Evolutionary conservation across 2,329 filamentous ascomycete genomes (phyloP), one percentile per base, ranked within the genome.

Genomic region (Pseudocercospora eumusae): DNA sequence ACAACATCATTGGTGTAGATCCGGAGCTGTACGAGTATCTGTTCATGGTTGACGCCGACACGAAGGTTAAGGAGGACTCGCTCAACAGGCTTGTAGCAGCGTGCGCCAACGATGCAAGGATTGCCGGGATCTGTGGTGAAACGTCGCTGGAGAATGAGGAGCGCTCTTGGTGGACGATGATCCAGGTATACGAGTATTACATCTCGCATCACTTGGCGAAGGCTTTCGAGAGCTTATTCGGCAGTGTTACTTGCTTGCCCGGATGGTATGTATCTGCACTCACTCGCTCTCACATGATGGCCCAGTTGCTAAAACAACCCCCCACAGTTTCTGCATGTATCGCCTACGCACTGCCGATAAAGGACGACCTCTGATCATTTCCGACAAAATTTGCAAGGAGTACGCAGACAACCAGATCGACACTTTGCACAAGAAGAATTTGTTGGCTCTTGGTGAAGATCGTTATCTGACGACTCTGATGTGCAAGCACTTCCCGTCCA

Each of bases 131-230:
- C 65, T 99, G 95, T 75, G 95, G 95, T 74, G 95, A 99, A 77
- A 99, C 95, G 1, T 95, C 89, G 76, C 82, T 99, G 72, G 91
- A 97, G 75, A 99, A 99, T 72, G 93, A 97, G 76, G 92, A 97
- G 71, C 85, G 88, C 68, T 93, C 88, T 71, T 98, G 93, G 92
- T 96, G 92, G 91, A 99, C 95, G 11, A 99, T 99, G 95, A 99
- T 99, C 73, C 95, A 99, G 77, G 95, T 99, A 67, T 99, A 99
- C 80, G 95, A 99, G 77, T 99, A 99, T 82, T 99, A 93, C 77
- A 99, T 99, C 74, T 98, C 95, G 28, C 95, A 99, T 83, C 90
- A 99, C 78, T 81, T 99, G 75, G 84, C 95, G 58, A 99, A 99
- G 81, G 92, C 95, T 65, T 99, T 99, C 74, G 95, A 99, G 76